Percentiles rank a stretch among this genome's conserved stretches.
Evolutionary conservation across 1,284 basidiomycete genomes (phyloP).

Genomic region (Rhodotorula sp.): DNA sequence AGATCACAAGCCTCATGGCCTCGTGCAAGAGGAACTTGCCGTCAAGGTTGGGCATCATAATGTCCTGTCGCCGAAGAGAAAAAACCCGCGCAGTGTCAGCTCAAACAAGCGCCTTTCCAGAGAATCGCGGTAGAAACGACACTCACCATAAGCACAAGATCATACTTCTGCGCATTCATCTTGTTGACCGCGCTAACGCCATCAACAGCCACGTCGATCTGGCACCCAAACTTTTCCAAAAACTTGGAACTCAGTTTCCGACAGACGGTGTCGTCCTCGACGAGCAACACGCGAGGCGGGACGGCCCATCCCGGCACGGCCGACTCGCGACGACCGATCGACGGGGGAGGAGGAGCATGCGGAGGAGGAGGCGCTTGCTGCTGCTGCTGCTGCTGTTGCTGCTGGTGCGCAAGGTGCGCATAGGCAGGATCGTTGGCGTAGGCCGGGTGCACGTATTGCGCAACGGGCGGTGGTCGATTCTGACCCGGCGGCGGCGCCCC

Average conservation of each 20-base stretch:
- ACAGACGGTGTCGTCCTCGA: conserved; percentile 93
- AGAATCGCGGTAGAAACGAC: not conserved
- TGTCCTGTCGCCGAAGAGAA: conserved; percentile 58
- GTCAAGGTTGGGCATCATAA: conserved; percentile 91
- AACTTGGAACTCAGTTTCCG: conserved; percentile 87
- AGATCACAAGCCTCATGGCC: too few species aligned
- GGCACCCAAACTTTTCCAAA: conserved; percentile 90
- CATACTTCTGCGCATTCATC: conserved; percentile 86
- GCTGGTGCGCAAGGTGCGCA: not conserved
- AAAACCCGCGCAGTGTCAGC: too few species aligned
- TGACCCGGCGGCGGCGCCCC: not conserved
- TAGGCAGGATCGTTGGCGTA: not conserved
- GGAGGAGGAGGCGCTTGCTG: conserved; percentile 3
- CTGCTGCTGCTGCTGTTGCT: not conserved
- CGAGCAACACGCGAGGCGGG: conserved; percentile 67
- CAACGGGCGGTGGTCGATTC: not conserved
- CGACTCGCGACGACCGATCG: conserved; percentile 53
- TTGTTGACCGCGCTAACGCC: conserved; percentile 91
- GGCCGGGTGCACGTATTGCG: conserved; percentile 17
- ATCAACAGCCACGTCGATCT: conserved; percentile 88
- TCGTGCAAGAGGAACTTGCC: conserved; percentile 54
- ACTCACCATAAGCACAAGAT: conserved; percentile 87
- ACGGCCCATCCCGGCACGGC: conserved; percentile 64
- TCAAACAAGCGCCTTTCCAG: too few species aligned
- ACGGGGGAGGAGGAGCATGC: not conserved